Evolutionary conservation across 2,329 filamentous ascomycete species (phyloP).

Genomic region (Botrytis fragariae): DNA sequence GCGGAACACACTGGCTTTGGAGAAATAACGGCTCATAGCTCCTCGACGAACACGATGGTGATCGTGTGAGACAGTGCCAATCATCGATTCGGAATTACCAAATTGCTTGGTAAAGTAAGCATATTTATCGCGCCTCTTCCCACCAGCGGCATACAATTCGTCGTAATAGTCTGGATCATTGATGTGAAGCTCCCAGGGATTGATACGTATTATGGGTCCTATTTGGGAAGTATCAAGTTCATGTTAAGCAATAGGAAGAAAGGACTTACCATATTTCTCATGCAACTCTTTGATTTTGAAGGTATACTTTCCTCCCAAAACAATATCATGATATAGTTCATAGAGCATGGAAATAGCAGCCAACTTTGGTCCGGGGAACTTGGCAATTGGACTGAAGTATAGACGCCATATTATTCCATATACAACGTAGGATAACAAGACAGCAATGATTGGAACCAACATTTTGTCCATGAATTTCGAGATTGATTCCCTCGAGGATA

Average conservation of each 20-base stretch:
- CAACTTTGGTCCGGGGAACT: conserved; percentile 38
- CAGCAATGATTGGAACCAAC: background rate
- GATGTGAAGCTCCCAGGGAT: conserved; percentile 44
- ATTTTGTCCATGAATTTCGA: background rate
- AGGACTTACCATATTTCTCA: conserved; percentile 39
- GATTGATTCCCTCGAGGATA: background rate
- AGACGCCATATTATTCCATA: conserved; percentile 32
- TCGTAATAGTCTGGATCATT: conserved; percentile 41
- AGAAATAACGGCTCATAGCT: conserved; percentile 30
- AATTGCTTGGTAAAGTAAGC: conserved; percentile 21
- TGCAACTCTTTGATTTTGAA: conserved; percentile 45
- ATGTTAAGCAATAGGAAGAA: background rate
- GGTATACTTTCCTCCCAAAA: conserved; percentile 44
- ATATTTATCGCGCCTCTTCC: conserved; percentile 23
- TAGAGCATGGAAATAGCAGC: conserved; percentile 37
- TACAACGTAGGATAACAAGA: background rate
- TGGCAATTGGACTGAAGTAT: conserved; percentile 38
- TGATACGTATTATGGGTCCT: conserved; percentile 40
- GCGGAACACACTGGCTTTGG: conserved; percentile 22
- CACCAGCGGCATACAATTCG: conserved; percentile 40
- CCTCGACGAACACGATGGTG: conserved; percentile 26
- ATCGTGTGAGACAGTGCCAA: conserved; percentile 27
- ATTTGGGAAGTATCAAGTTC: background rate
- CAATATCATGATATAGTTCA: conserved; percentile 44
- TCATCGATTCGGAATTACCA: conserved; percentile 16